These are phyloP conservation scores for Conticribra guillardii DNA, from an alignment of 108 stramenopile species.

Conservation along the genomic window DNA sequence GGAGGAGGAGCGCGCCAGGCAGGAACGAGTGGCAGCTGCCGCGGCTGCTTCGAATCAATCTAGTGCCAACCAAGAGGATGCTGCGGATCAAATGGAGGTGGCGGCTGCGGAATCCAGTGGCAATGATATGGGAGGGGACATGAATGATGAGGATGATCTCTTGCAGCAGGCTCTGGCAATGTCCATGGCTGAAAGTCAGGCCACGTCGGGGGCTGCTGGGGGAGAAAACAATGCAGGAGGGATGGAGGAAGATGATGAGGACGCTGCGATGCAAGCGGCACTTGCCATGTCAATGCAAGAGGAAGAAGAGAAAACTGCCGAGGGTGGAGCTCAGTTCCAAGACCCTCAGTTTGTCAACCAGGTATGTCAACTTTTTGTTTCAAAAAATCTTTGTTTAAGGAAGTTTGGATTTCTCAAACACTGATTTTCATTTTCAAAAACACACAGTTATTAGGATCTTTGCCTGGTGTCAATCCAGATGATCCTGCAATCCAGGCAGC, in stretches of 20 bases:
- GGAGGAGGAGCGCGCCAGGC: constrained; percentile 96
- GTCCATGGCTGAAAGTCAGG: constrained; percentile 93
- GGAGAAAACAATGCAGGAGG: constrained; percentile 1
- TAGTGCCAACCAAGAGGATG: too few relatives aligned
- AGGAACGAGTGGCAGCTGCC: constrained; percentile 54
- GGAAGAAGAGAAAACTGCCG: constrained; percentile 38
- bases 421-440: neutral
- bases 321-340: constrained; percentile 58
- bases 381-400: neutral
- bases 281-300: constrained; percentile 88
- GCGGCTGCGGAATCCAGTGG: constrained; percentile 34
- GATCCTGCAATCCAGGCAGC: constrained; percentile 92
- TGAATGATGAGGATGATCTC: constrained; percentile 86
- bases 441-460: constrained; percentile 72
- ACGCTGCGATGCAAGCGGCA: constrained; percentile 86
- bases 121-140: constrained; percentile 52
- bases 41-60: constrained; percentile 68
- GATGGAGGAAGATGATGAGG: constrained; percentile 19
- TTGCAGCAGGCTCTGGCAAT: constrained; percentile 97
- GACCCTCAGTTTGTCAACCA: constrained; percentile 77
- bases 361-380: constrained; percentile 19
- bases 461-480: constrained; percentile 91
- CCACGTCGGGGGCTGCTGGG: constrained; percentile 35
- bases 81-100: constrained; percentile 24
- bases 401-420: neutral